Conservation (phyloP, 805 yeast genomes). For the Komagataella mondaviorum region DNA sequence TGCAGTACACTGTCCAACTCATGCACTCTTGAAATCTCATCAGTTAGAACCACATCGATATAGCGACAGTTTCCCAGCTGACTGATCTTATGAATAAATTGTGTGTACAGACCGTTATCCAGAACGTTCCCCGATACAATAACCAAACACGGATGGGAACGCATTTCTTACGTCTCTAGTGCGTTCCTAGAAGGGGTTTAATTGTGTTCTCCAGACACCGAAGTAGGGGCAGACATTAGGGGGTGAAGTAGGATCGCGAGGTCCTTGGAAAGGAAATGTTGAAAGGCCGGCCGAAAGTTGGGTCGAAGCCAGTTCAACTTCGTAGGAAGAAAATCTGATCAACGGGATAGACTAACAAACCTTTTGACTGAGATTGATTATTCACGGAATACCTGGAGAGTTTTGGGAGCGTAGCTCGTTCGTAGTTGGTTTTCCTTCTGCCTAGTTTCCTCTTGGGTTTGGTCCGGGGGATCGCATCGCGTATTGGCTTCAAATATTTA, state of each 20-base stretch:
- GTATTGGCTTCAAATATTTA: neutral
- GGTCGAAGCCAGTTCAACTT: too few species aligned
- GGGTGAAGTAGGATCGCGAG: neutral
- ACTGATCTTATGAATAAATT: neutral
- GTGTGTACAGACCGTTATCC: neutral
- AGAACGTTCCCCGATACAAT: neutral
- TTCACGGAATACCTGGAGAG: too few species aligned
- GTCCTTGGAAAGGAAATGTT: neutral
- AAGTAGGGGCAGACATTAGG: neutral
- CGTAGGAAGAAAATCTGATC: too few species aligned
- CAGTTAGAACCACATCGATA: neutral
- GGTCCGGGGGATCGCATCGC: neutral
- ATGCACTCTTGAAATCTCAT: neutral
- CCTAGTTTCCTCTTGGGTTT: too few species aligned
- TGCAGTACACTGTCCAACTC: neutral
- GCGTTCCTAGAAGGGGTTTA: neutral
- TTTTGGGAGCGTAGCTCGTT: too few species aligned
- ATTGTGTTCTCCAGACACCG: neutral
- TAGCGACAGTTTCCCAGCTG: neutral
- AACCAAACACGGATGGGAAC: neutral
- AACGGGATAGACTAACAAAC: too few species aligned
- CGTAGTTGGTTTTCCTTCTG: too few species aligned
- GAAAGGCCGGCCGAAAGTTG: too few species aligned
- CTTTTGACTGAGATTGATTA: too few species aligned
- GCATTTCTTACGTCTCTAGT: neutral